Evolutionary conservation across 2,329 filamentous ascomycete genomes (phyloP).

Genomic region (Thelonectria rubi): DNA sequence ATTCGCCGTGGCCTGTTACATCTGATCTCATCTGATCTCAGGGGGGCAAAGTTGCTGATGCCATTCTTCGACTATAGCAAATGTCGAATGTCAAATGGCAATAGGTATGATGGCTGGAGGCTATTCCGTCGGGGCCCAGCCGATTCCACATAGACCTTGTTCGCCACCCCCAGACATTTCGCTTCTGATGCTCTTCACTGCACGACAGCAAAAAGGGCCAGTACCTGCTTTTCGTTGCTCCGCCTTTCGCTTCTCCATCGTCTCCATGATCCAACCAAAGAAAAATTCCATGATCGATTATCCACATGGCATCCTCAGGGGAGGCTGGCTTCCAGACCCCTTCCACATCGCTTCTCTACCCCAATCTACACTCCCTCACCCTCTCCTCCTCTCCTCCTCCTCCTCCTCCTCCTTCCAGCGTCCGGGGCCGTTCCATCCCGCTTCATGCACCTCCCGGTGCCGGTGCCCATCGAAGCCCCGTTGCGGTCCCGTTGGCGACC

Average conservation of each 20-base stretch:
- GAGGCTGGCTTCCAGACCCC: conserved; percentile 31
- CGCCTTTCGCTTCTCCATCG: conserved; percentile 18
- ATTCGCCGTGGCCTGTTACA: conserved; percentile 22
- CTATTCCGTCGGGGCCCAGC: neutral
- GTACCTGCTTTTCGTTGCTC: conserved; percentile 23
- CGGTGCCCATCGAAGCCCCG: conserved; percentile 29
- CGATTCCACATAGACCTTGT: neutral
- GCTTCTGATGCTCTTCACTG: neutral
- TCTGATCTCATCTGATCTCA: conserved; percentile 39
- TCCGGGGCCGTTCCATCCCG: conserved; percentile 27
- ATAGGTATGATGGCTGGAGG: neutral
- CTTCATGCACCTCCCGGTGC: conserved; percentile 32
- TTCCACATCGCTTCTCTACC: conserved; percentile 26
- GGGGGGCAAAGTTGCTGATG: conserved; percentile 4
- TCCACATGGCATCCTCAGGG: conserved; percentile 26
- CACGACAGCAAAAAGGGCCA: no score
- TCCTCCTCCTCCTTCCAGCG: conserved; percentile 3
- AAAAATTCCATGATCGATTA: conserved; percentile 16
- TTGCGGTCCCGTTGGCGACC: conserved; percentile 28
- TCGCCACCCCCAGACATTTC: neutral
- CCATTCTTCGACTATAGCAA: neutral
- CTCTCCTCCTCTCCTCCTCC: neutral
- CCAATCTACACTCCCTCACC: conserved; percentile 8
- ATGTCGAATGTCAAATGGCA: neutral
- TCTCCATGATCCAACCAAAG: conserved; percentile 12